Evolutionary conservation across 2,329 filamentous ascomycete species (phyloP).

Genomic region (Botrytis porri): DNA sequence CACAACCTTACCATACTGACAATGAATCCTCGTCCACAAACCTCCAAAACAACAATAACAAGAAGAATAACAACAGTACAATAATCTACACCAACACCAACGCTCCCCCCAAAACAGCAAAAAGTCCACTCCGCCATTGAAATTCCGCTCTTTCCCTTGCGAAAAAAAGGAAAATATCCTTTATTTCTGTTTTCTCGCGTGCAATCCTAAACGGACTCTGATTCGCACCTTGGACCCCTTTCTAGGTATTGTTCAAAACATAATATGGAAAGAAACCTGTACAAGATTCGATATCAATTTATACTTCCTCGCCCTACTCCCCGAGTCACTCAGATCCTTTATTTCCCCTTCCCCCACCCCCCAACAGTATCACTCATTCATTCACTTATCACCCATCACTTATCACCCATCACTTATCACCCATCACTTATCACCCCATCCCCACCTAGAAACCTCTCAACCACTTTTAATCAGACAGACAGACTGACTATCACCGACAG

Average conservation of each 20-base stretch:
- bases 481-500: background rate
- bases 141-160: background rate
- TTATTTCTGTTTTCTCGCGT: background rate
- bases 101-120: background rate
- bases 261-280: background rate
- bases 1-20: background rate
- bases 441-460: background rate
- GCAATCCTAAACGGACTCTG: background rate
- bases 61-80: background rate
- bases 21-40: rapidly evolving
- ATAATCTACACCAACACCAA: background rate
- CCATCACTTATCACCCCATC: no score
- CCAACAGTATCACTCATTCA: background rate
- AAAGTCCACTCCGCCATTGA: background rate
- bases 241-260: background rate
- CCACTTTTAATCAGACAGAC: background rate
- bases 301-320: background rate
- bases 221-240: background rate
- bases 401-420: no score
- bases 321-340: background rate
- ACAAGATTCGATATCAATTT: background rate
- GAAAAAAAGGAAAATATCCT: background rate
- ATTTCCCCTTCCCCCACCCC: background rate
- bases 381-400: background rate
- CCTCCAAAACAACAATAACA: background rate